Evolutionary conservation across 2,329 filamentous ascomycete genomes (phyloP).

Genomic region (Beauveria bassiana): DNA sequence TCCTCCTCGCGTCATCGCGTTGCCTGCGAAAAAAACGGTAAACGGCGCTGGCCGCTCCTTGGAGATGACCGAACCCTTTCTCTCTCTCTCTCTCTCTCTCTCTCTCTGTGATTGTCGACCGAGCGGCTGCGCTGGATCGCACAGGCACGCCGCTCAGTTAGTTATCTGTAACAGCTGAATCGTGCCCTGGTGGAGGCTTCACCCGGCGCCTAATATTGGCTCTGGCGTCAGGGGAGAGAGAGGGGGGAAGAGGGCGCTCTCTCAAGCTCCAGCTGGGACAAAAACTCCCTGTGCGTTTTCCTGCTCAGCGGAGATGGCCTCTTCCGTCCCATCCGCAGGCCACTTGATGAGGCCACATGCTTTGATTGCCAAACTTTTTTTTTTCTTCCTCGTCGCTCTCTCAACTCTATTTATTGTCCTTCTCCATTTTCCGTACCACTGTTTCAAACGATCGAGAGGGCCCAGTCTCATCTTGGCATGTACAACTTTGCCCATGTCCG

Average conservation of each 20-base stretch:
- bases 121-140: no score
- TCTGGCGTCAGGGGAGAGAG: neutral
- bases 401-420: neutral
- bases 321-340: conserved; percentile 5
- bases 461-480: no score
- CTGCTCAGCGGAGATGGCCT: neutral
- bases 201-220: neutral
- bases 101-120: neutral
- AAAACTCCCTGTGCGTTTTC: neutral
- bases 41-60: no score
- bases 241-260: neutral
- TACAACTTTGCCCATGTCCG: no score
- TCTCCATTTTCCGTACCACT: neutral
- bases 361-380: neutral
- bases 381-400: neutral
- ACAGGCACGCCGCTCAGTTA: neutral
- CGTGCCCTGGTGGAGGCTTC: neutral
- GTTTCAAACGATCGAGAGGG: neutral
- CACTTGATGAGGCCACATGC: neutral
- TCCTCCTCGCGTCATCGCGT: no score
- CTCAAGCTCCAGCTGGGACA: conserved; percentile 7
- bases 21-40: no score
- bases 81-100: neutral
- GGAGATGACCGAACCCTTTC: neutral
- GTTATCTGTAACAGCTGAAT: neutral